Conservation (phyloP, 2,329 filamentous ascomycete species). For the Blumeria graminis region DNA sequence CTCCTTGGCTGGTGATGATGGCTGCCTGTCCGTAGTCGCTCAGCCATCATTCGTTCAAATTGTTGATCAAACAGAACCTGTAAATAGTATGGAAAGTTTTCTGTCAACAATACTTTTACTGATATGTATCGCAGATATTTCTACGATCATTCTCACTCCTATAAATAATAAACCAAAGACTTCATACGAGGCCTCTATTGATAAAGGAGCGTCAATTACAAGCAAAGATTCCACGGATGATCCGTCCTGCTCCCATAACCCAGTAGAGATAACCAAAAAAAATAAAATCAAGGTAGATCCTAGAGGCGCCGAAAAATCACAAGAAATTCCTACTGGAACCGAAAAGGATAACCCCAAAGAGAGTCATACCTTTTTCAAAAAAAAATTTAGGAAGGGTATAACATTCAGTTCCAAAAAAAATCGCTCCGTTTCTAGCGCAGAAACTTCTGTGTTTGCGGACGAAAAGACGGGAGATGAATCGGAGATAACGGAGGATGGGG, state of each 20-base stretch:
- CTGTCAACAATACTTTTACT: constrained; percentile 4
- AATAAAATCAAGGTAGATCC: constrained; percentile 23
- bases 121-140: constrained; percentile 36
- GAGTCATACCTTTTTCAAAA: constrained; percentile 43
- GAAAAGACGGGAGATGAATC: constrained; percentile 44
- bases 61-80: too few relatives aligned
- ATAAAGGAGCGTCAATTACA: constrained; percentile 29
- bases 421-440: constrained; percentile 40
- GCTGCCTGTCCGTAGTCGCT: background rate
- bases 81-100: too few relatives aligned
- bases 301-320: constrained; percentile 19
- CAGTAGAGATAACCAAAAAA: constrained; percentile 21
- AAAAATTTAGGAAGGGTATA: constrained; percentile 50
- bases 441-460: constrained; percentile 49
- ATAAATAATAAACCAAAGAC: constrained; percentile 20
- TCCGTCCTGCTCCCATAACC: constrained; percentile 38
- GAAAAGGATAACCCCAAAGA: constrained; percentile 38
- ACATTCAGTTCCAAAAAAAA: constrained; percentile 69
- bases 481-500: constrained; percentile 29
- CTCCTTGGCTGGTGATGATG: background rate
- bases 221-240: constrained; percentile 51
- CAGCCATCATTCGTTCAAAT: background rate
- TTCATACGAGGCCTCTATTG: constrained; percentile 25
- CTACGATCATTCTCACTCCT: constrained; percentile 41
- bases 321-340: constrained; percentile 27